Evolutionary conservation across 345 rosid genomes (phyloP).

Genomic region (Corchorus olitorius): DNA sequence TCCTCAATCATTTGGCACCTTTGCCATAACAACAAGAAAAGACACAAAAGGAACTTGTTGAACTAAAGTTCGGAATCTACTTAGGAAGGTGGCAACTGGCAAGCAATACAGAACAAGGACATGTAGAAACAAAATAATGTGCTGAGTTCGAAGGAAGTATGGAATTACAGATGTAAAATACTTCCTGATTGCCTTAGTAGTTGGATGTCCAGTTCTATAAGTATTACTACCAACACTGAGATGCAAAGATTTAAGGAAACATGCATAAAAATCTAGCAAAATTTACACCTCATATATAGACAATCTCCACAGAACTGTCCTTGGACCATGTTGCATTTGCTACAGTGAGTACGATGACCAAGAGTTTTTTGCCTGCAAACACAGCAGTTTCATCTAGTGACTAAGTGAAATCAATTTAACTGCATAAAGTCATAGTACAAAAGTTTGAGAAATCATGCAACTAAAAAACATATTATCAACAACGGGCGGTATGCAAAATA

Average conservation of each 20-base stretch:
- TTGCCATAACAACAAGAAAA: not conserved
- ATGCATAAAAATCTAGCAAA: not conserved
- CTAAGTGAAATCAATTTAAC: not conserved
- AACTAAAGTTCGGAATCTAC: not conserved
- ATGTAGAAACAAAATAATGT: not conserved
- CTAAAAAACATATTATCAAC: not conserved
- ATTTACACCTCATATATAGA: conserved; percentile 75
- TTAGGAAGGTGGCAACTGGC: not conserved
- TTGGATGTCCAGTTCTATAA: not conserved
- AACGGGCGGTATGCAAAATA: not conserved
- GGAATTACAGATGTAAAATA: not conserved
- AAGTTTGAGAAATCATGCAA: not conserved
- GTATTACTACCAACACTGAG: not conserved
- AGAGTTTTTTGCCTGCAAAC: conserved; percentile 90
- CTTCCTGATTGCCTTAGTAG: not conserved
- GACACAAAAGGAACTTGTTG: not conserved
- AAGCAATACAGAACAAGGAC: not conserved
- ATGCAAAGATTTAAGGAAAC: not conserved
- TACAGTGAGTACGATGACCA: conserved; percentile 77
- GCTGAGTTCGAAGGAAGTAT: not conserved
- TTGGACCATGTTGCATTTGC: conserved; percentile 59
- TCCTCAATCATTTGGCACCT: not conserved
- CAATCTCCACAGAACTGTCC: conserved; percentile 99
- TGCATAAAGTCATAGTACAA: not conserved
- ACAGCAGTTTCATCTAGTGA: conserved; percentile 11